Conservation (phyloP, 176 grass and related monocot genomes). For the Leersia perrieri region DNA sequence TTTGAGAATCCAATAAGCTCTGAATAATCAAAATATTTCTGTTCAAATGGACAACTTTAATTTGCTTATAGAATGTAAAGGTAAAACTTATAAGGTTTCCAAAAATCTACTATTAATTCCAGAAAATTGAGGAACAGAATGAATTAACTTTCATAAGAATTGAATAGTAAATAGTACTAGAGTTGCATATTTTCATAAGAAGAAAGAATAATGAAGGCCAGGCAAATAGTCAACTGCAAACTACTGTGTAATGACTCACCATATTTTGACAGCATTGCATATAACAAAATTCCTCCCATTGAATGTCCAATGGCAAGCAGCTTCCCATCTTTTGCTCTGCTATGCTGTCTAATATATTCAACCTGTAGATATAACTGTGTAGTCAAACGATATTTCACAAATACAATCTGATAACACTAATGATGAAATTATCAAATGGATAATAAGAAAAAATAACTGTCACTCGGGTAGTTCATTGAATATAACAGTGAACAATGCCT, state of each 20-base stretch:
- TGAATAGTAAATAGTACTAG: background rate
- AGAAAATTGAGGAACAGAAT: background rate
- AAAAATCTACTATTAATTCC: background rate
- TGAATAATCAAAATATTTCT: background rate
- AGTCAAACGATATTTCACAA: background rate
- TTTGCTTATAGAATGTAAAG: background rate
- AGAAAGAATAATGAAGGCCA: background rate
- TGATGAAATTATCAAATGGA: background rate
- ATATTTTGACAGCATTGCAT: conserved; percentile 72
- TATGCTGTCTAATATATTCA: conserved; percentile 69
- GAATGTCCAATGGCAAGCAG: conserved; percentile 84
- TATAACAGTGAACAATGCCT: background rate
- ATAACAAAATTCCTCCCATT: conserved; percentile 78
- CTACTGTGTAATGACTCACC: conserved; percentile 34
- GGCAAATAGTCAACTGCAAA: background rate
- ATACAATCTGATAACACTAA: background rate
- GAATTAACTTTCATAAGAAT: too few relatives aligned
- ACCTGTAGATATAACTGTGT: conserved; percentile 36
- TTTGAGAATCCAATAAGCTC: background rate
- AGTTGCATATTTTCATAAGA: background rate
- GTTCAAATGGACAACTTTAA: background rate
- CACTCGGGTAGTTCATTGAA: background rate
- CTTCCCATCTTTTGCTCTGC: conserved; percentile 63
- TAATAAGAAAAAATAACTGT: background rate
- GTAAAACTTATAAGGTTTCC: background rate